phyloP scores from a whole-genome alignment of 768 basidiomycete species.

The Mycena amicta region DNA sequence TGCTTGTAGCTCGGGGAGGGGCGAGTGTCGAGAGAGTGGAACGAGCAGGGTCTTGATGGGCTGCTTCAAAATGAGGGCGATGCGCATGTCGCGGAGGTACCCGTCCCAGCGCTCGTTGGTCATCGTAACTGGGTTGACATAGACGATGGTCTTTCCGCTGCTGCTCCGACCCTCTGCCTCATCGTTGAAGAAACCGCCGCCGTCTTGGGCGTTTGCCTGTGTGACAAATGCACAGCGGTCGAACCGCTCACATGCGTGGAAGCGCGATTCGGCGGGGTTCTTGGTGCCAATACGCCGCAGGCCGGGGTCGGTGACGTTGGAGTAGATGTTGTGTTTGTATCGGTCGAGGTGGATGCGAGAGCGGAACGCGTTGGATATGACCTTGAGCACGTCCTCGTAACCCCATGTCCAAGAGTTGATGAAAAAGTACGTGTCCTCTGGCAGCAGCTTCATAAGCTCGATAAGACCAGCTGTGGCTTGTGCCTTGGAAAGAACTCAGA shows the following conservation, averaged over 20 bases:
- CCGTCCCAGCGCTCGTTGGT: constrained; percentile 52
- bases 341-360: constrained; percentile 88
- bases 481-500: constrained; percentile 39
- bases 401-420: constrained; percentile 97
- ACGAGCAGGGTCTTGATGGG: constrained; percentile 66
- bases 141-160: constrained; percentile 66
- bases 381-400: constrained; percentile 89
- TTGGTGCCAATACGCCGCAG: constrained; percentile 60
- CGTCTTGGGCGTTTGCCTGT: constrained; percentile 29
- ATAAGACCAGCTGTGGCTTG: constrained; percentile 68
- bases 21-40: constrained; percentile 85
- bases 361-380: constrained; percentile 66
- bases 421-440: constrained; percentile 73
- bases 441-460: constrained; percentile 68
- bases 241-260: constrained; percentile 93
- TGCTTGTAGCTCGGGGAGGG: constrained; percentile 79
- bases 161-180: constrained; percentile 35
- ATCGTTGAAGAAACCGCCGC: constrained; percentile 23
- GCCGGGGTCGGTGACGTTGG: constrained; percentile 59
- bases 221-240: constrained; percentile 68
- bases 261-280: constrained; percentile 67
- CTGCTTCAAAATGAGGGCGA: constrained; percentile 23
- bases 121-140: constrained; percentile 84
- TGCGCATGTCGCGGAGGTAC: constrained; percentile 41
- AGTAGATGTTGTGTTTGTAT: constrained; percentile 78